Conservation (phyloP, 2,329 filamentous ascomycete species). For the Aspergillus felis region DNA sequence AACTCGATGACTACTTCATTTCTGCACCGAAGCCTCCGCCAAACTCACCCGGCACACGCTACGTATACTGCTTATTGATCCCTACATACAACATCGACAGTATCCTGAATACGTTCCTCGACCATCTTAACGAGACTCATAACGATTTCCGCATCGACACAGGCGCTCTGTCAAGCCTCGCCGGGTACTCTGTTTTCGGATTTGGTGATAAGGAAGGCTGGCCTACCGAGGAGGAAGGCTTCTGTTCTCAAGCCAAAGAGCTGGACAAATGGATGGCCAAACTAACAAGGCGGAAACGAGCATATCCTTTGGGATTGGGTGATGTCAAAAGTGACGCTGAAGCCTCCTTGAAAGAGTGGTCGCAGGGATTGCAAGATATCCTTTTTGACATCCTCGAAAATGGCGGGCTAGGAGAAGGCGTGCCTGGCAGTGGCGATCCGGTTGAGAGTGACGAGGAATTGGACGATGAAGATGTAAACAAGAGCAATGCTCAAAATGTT, state of each 20-base stretch:
- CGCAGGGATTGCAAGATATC: conserved; percentile 66
- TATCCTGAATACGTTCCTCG: conserved; percentile 79
- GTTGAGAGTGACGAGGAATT: conserved; percentile 78
- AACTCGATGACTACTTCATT: conserved; percentile 92
- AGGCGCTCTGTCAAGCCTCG: conserved; percentile 67
- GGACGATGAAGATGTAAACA: conserved; percentile 54
- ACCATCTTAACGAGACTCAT: conserved; percentile 86
- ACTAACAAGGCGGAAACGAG: conserved; percentile 77
- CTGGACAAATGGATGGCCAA: conserved; percentile 98
- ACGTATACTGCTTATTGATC: conserved; percentile 79
- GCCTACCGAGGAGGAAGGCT: conserved; percentile 86
- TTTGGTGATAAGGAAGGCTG: conserved; percentile 89
- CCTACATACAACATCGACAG: conserved; percentile 96
- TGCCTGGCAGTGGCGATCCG: conserved; percentile 75
- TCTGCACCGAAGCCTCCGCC: conserved; percentile 61
- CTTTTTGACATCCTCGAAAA: conserved; percentile 56
- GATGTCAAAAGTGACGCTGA: conserved; percentile 74
- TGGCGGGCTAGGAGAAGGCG: conserved; percentile 58
- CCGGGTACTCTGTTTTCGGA: conserved; percentile 91
- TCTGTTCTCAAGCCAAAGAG: conserved; percentile 87
- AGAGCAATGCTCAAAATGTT: conserved; percentile 47
- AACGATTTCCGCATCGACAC: conserved; percentile 97
- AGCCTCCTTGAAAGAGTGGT: conserved; percentile 71
- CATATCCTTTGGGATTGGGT: conserved; percentile 82
- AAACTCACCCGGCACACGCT: conserved; percentile 49